Percentiles rank a stretch among this genome's conserved stretches.
phyloP scores from a whole-genome alignment of 1,284 basidiomycete genomes.

The Amylostereum chailletii region DNA sequence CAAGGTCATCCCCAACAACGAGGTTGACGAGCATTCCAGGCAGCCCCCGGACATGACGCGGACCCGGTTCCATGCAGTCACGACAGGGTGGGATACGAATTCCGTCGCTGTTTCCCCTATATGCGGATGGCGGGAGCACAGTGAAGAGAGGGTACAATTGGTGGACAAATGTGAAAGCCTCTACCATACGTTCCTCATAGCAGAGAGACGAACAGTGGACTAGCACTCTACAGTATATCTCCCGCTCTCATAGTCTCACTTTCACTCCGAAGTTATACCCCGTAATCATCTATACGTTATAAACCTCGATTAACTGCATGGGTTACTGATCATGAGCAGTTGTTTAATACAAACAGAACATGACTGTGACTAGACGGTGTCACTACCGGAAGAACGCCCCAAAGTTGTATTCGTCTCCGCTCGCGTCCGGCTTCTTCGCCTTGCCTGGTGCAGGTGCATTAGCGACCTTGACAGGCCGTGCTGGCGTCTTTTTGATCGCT shows the following conservation, averaged over 20 bases:
- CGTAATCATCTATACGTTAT: too few relatives aligned
- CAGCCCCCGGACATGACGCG: conserved; percentile 14
- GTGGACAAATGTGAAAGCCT: conserved; percentile 48
- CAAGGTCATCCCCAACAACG: conserved; percentile 7
- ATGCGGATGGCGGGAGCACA: conserved; percentile 39
- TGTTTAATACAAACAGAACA: too few relatives aligned
- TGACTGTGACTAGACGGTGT: too few relatives aligned
- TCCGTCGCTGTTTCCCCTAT: conserved; percentile 41
- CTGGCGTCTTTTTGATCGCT: conserved; percentile 11
- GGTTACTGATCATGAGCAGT: too few relatives aligned
- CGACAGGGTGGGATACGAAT: conserved; percentile 45
- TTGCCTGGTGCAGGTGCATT: conserved; percentile 13
- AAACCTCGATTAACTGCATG: too few relatives aligned
- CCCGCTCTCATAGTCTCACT: too few relatives aligned
- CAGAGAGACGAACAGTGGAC: conserved; percentile 2
- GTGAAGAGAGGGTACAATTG: conserved; percentile 35
- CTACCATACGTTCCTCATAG: conserved; percentile 22
- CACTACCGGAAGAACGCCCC: conserved; percentile 37
- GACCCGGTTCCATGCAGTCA: conserved; percentile 46
- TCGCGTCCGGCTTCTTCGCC: conserved; percentile 12
- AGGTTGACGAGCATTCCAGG: conserved; percentile 8
- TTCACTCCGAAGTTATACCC: too few relatives aligned
- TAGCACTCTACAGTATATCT: too few relatives aligned
- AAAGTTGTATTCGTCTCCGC: conserved; percentile 45
- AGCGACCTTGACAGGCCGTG: conserved; percentile 12